Percentiles rank a stretch among this genome's conserved stretches.
phyloP scores from a whole-genome alignment of 1,139 yeast genomes.

The Hyphopichia burtonii region DNA sequence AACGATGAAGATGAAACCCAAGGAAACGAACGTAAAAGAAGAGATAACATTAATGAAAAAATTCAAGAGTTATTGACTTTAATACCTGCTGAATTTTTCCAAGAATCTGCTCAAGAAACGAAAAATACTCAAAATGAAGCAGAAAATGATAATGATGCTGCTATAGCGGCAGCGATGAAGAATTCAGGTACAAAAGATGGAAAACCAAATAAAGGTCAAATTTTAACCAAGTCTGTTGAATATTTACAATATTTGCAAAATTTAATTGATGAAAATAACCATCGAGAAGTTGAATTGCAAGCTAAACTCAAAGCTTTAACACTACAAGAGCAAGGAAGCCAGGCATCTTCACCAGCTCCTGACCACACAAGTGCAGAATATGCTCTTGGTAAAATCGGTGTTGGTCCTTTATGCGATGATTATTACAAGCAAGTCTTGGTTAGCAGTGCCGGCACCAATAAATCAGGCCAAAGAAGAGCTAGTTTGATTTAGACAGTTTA shows the following conservation, averaged over 20 bases:
- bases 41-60: slow-evolving; percentile 87
- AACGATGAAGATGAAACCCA: slow-evolving; percentile 38
- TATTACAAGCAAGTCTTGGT: slow-evolving; percentile 40
- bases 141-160: slow-evolving; percentile 21
- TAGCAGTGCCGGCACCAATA: slow-evolving; percentile 27
- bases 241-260: slow-evolving; percentile 74
- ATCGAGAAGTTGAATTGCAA: slow-evolving; percentile 73
- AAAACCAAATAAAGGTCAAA: slow-evolving; percentile 91
- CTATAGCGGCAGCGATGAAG: slow-evolving; percentile 34
- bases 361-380: slow-evolving; percentile 78
- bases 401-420: slow-evolving; percentile 68
- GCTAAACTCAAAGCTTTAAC: slow-evolving; percentile 58
- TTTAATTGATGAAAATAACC: slow-evolving; percentile 72
- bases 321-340: slow-evolving; percentile 26
- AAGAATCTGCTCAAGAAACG: slow-evolving; percentile 14
- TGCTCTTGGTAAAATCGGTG: slow-evolving; percentile 76
- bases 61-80: slow-evolving; percentile 76
- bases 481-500: slow-evolving; percentile 9
- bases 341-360: slow-evolving; percentile 36
- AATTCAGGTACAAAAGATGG: slow-evolving; percentile 80
- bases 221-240: slow-evolving; percentile 79
- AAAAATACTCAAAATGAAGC: slow-evolving; percentile 7
- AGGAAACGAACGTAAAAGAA: slow-evolving; percentile 62
- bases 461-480: slow-evolving; percentile 21
- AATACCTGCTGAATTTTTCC: slow-evolving; percentile 64